Evolutionary conservation across 1,284 basidiomycete genomes (phyloP).

Genomic region (Ceratobasidium sp.): DNA sequence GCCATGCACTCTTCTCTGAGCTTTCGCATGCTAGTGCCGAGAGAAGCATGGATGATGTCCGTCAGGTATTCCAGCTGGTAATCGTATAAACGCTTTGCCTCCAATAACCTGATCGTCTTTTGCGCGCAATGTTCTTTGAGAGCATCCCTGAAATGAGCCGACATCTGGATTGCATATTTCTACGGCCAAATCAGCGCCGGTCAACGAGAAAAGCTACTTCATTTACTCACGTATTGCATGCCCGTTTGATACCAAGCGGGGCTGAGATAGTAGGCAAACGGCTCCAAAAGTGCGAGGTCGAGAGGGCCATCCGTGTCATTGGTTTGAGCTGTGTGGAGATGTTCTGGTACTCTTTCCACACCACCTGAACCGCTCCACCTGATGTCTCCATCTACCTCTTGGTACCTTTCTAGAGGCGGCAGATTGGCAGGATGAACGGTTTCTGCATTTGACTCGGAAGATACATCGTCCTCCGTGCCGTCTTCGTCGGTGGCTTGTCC

Average conservation of each 20-base stretch:
- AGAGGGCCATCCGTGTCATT: neutral
- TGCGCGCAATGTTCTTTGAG: neutral
- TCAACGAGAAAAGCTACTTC: neutral
- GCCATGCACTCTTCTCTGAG: slow-evolving; percentile 6
- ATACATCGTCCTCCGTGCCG: neutral
- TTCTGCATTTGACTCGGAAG: too few species aligned
- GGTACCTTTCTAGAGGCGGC: neutral
- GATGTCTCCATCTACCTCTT: neutral
- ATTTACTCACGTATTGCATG: slow-evolving; percentile 16
- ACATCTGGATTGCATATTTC: slow-evolving; percentile 5
- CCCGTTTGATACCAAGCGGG: slow-evolving; percentile 24
- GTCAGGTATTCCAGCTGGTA: neutral
- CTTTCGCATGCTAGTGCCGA: neutral
- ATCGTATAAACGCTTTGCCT: slow-evolving; percentile 25
- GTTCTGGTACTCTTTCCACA: too few species aligned
- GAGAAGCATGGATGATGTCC: slow-evolving; percentile 3
- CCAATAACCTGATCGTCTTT: neutral
- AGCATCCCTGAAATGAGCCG: slow-evolving; percentile 9
- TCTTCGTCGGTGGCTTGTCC: neutral
- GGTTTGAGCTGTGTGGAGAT: neutral
- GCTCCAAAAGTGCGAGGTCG: neutral
- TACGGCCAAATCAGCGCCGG: neutral
- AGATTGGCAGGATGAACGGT: too few species aligned
- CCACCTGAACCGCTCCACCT: neutral
- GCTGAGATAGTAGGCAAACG: slow-evolving; percentile 15